These are phyloP conservation scores for Paraphaeosphaeria sporulosa DNA, from an alignment of 2,329 filamentous ascomycete genomes.

Conservation along the genomic window DNA sequence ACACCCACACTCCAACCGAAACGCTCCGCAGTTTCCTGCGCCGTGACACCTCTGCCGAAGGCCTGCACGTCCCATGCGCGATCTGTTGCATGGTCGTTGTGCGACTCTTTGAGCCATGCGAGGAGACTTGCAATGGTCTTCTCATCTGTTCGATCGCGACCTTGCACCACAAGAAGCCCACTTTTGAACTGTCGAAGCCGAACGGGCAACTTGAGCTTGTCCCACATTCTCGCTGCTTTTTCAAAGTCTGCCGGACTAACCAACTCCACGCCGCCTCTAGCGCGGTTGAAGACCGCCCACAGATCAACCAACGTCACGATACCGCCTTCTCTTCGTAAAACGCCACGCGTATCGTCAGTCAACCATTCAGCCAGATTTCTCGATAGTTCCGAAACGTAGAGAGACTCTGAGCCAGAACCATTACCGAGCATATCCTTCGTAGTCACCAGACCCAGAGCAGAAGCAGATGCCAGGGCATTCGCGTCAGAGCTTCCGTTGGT, in stretches of 20 bases:
- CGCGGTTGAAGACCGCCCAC: constrained; percentile 81
- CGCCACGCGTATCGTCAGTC: constrained; percentile 47
- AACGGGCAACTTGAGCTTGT: constrained; percentile 83
- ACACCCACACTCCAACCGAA: constrained; percentile 99
- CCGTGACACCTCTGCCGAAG: constrained; percentile 87
- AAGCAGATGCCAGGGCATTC: constrained; percentile 77
- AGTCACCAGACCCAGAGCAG: constrained; percentile 85
- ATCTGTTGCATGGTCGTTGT: constrained; percentile 68
- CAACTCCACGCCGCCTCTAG: constrained; percentile 90
- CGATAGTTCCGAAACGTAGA: constrained; percentile 76
- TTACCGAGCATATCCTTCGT: constrained; percentile 91
- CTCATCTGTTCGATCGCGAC: constrained; percentile 86
- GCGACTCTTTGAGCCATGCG: constrained; percentile 78
- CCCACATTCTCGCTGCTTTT: constrained; percentile 88
- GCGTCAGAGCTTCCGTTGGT: constrained; percentile 71
- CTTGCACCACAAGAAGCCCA: constrained; percentile 92
- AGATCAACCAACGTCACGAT: constrained; percentile 52
- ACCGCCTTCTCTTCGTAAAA: constrained; percentile 47
- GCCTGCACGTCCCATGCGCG: constrained; percentile 76
- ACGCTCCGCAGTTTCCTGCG: constrained; percentile 84
- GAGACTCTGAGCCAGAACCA: constrained; percentile 75
- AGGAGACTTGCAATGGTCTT: constrained; percentile 81
- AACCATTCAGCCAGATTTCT: constrained; percentile 50
- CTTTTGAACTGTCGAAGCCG: constrained; percentile 89
- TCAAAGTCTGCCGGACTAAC: constrained; percentile 92